These are phyloP conservation scores for Closterium sp. DNA, from an alignment of 139 green algal species.

Conservation along the genomic window DNA sequence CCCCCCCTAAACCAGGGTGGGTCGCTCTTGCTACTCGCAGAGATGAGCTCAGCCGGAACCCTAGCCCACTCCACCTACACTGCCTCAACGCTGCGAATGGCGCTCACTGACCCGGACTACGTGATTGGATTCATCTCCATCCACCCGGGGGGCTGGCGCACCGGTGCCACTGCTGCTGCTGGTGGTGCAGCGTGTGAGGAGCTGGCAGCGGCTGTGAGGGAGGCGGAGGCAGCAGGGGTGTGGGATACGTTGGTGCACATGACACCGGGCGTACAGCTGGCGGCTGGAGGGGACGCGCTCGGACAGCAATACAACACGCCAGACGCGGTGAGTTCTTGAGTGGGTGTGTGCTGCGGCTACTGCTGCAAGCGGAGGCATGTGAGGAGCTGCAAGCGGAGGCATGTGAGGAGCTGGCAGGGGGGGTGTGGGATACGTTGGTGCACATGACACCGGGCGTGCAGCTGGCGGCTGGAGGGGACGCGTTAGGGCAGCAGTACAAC, in stretches of 20 bases:
- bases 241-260: slow-evolving; percentile 89
- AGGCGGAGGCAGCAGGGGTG: not conserved
- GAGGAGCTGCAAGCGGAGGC: too few species aligned
- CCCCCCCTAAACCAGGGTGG: slow-evolving; percentile 59
- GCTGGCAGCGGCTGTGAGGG: too few species aligned
- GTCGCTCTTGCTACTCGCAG: slow-evolving; percentile 74
- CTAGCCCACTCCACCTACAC: slow-evolving; percentile 91
- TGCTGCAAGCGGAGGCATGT: not conserved
- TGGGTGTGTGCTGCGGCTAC: not conserved
- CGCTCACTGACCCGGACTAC: slow-evolving; percentile 83
- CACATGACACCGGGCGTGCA: too few species aligned
- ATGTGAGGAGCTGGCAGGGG: too few species aligned
- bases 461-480: slow-evolving; percentile 73
- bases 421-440: too few species aligned
- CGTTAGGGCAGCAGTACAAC: slow-evolving; percentile 98
- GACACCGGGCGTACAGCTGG: slow-evolving; percentile 96
- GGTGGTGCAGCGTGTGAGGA: too few species aligned
- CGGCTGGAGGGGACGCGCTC: slow-evolving; percentile 81
- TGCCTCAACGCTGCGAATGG: slow-evolving; percentile 73
- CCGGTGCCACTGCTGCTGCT: not conserved
- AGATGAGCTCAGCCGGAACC: slow-evolving; percentile 95
- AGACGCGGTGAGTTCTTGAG: not conserved
- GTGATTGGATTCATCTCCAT: slow-evolving; percentile 98
- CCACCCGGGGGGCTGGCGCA: slow-evolving; percentile 76
- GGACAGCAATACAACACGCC: slow-evolving; percentile 99